Base-by-base conservation (phyloP, 164 flowering plant genomes). In the Tetrastigma voinierianum region DNA sequence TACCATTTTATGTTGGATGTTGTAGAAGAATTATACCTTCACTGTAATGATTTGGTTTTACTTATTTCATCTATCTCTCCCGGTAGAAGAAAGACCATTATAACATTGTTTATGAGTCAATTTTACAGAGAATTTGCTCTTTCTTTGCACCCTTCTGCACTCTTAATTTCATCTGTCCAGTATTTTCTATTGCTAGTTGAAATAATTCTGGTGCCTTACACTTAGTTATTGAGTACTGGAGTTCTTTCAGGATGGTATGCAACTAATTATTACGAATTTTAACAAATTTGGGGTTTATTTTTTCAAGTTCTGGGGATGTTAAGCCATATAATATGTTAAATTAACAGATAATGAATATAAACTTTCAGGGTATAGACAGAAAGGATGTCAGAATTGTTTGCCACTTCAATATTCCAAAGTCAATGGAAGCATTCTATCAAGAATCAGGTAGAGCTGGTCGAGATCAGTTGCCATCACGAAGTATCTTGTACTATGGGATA, bases 391-490 rank as follows among this genome's bases (percentile, higher is more conserved):
- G 97, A 65, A 57, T 88, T 74, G 98, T 94, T n/a, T 90, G 91
- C 81, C 98, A 94, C 76, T 89, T 78, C 74, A 87, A 94, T 80
- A 80, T 91, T 67, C 97, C 98, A 25, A 94, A 91, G 82, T 90
- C 96, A 61, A 94, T 94, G 98, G 98, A 91, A 81, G 72, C 87
- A 46, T 94, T 91, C 72, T 94, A 94, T 75, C 98, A 94, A 75
- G 98, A 94, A 77, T 91, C 96, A n/a, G 98, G 98, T 67, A 86
- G n/a, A 97, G 98, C 96, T 75, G 98, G 98, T 15, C 98, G 98
- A 69, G 97, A 94, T 87, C 97, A n/a, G 86, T 64, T 82, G 72
- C 89, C 91, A n/a, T n/a, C 52, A 83, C 86, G 76, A 88, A 94
- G 97, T 70, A 49, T 94, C 54, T 71, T 91, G 73, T 94, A 91